Evolutionary conservation across 2,329 filamentous ascomycete genomes (phyloP).

Genomic region (Colletotrichum eleusines): DNA sequence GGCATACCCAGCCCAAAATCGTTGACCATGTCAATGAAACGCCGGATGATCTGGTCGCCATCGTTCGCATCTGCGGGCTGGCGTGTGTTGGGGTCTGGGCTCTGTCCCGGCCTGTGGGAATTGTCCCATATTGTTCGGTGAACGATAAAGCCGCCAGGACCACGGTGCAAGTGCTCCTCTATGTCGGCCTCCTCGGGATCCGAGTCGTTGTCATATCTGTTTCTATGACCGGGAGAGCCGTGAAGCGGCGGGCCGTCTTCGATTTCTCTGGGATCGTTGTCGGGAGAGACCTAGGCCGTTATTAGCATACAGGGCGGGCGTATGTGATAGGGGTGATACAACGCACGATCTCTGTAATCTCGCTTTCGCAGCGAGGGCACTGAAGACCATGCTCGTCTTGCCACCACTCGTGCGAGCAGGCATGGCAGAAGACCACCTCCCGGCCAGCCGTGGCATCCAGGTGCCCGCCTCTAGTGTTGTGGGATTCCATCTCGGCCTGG

Average conservation of each 20-base stretch:
- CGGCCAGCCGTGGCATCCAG: slow-evolving; percentile 65
- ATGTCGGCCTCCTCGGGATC: slow-evolving; percentile 72
- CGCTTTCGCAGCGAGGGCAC: slow-evolving; percentile 83
- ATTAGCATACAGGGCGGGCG: slow-evolving; percentile 43
- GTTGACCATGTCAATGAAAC: slow-evolving; percentile 60
- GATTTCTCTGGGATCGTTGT: slow-evolving; percentile 71
- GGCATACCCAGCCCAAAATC: slow-evolving; percentile 48
- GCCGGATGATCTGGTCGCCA: slow-evolving; percentile 54
- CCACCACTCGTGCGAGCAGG: slow-evolving; percentile 85
- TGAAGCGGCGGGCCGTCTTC: slow-evolving; percentile 45
- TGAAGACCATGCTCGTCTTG: slow-evolving; percentile 73
- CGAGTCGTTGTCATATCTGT: slow-evolving; percentile 56
- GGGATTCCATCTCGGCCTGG: slow-evolving; percentile 57
- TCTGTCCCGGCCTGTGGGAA: slow-evolving; percentile 30
- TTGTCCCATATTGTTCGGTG: slow-evolving; percentile 51
- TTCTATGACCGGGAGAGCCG: slow-evolving; percentile 42
- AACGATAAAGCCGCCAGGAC: slow-evolving; percentile 56
- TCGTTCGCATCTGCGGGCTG: slow-evolving; percentile 45
- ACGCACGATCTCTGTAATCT: slow-evolving; percentile 89
- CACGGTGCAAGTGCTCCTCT: slow-evolving; percentile 60
- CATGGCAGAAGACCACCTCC: slow-evolving; percentile 89
- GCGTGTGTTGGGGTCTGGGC: slow-evolving; percentile 11
- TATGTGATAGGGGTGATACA: slow-evolving; percentile 3
- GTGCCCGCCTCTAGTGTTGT: slow-evolving; percentile 48
- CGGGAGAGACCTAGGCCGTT: slow-evolving; percentile 60